Percentiles rank a stretch among this genome's conserved stretches.
These are phyloP conservation scores for Zangia roseola DNA, from an alignment of 768 basidiomycete species.

Conservation along the genomic window DNA sequence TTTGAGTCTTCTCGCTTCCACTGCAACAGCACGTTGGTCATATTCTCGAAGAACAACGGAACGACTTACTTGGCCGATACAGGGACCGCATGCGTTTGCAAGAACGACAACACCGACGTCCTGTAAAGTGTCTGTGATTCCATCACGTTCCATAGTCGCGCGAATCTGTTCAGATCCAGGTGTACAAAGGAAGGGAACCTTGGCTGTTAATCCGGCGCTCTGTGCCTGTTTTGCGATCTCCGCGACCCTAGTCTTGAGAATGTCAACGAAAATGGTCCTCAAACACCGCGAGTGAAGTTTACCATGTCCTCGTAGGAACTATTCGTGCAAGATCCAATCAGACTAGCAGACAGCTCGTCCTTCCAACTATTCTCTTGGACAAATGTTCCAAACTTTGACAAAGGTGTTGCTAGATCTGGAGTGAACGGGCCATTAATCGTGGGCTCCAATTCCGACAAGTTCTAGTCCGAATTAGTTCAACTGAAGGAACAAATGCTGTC, in stretches of 20 bases:
- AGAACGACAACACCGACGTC: conserved; percentile 92
- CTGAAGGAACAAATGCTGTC: not conserved
- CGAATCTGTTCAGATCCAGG: conserved; percentile 95
- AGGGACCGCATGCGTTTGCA: conserved; percentile 98
- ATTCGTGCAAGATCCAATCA: conserved; percentile 99
- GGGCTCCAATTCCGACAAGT: conserved; percentile 86
- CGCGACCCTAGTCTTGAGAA: conserved; percentile 78
- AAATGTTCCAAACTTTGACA: conserved; percentile 83
- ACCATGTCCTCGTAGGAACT: conserved; percentile 98
- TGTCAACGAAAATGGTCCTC: conserved; percentile 4
- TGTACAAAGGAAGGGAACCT: conserved; percentile 86
- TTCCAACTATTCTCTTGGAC: conserved; percentile 89
- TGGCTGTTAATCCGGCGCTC: conserved; percentile 73
- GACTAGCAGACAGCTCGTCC: conserved; percentile 83
- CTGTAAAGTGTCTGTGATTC: conserved; percentile 76
- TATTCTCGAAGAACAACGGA: not conserved
- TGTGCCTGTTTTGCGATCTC: conserved; percentile 90
- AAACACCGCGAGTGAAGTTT: conserved; percentile 6
- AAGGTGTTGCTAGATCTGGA: conserved; percentile 91
- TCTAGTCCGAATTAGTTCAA: conserved; percentile 43
- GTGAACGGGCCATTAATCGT: conserved; percentile 97
- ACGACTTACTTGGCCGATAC: conserved; percentile 82
- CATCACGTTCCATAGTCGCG: conserved; percentile 95
- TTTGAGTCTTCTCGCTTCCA: conserved; percentile 93
- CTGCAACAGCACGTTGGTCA: conserved; percentile 34